Evolutionary conservation across 768 basidiomycete genomes (phyloP).

Genomic region (Psilocybe tampanensis): DNA sequence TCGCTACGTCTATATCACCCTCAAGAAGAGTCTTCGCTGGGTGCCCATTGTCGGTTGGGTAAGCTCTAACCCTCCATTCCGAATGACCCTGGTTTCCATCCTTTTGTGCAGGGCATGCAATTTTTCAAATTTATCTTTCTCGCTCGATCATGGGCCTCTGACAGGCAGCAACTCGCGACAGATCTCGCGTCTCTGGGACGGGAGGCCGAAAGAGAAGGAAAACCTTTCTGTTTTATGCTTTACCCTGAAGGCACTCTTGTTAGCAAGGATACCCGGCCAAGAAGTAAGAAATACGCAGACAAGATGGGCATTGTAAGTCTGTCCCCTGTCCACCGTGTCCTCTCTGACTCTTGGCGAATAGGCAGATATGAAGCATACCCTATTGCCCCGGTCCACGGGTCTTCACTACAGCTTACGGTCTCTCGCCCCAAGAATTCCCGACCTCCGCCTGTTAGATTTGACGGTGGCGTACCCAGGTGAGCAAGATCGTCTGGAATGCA

Average conservation of each 20-base stretch:
- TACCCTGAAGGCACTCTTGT: conserved; percentile 98
- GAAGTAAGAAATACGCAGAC: conserved; percentile 86
- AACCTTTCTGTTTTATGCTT: conserved; percentile 79
- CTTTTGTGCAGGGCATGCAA: conserved; percentile 80
- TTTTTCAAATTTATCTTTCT: conserved; percentile 94
- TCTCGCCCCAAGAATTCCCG: conserved; percentile 74
- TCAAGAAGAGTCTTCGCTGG: conserved; percentile 88
- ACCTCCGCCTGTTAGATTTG: conserved; percentile 83
- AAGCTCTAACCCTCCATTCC: conserved; percentile 22
- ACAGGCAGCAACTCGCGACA: conserved; percentile 65
- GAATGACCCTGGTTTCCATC: conserved; percentile 1
- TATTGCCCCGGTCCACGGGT: conserved; percentile 93
- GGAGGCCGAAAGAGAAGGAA: conserved; percentile 66
- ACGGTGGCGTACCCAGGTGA: conserved; percentile 91
- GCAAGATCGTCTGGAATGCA: conserved; percentile 8
- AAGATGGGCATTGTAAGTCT: conserved; percentile 85
- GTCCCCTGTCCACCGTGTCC: background rate
- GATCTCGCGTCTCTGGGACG: conserved; percentile 71
- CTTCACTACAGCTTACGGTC: conserved; percentile 84
- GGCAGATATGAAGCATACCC: conserved; percentile 78
- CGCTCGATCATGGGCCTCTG: conserved; percentile 88
- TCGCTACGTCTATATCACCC: conserved; percentile 81
- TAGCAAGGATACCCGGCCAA: conserved; percentile 81
- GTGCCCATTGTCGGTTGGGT: conserved; percentile 91
- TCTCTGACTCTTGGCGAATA: conserved; percentile 30